phyloP scores from a whole-genome alignment of 179 eudicot genomes.

The Silene vulgaris region DNA sequence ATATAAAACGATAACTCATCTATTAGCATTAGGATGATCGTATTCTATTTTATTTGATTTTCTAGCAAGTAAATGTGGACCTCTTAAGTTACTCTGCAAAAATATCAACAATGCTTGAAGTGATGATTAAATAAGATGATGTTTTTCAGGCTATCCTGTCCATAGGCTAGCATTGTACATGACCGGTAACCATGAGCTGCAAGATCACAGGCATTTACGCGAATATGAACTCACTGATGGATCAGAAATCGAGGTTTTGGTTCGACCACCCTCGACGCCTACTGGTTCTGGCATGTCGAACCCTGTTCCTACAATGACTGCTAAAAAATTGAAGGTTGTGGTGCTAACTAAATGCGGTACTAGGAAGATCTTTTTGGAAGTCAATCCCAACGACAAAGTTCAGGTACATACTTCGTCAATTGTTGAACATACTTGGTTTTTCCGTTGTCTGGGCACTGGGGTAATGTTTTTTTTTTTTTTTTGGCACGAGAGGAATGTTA shows the following conservation, averaged over 20 bases:
- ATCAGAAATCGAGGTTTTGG: slow-evolving; percentile 43
- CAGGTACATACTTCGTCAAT: slow-evolving; percentile 22
- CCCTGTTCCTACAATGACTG: not conserved
- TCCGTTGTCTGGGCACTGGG: too few species aligned
- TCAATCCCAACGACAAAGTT: slow-evolving; percentile 45
- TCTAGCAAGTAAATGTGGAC: too few species aligned
- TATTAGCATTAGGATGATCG: too few species aligned
- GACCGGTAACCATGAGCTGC: slow-evolving; percentile 40
- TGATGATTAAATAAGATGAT: too few species aligned
- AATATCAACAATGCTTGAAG: too few species aligned
- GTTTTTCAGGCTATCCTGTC: slow-evolving; percentile 29
- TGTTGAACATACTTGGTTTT: too few species aligned
- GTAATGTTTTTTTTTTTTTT: too few species aligned
- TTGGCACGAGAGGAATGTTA: not conserved
- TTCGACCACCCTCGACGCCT: slow-evolving; percentile 25
- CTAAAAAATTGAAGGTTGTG: slow-evolving; percentile 38
- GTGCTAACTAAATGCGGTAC: slow-evolving; percentile 47
- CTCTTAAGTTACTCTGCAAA: too few species aligned
- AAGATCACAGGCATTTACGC: slow-evolving; percentile 32
- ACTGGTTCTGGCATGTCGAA: slow-evolving; percentile 19
- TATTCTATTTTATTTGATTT: too few species aligned
- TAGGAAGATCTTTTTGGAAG: slow-evolving; percentile 48
- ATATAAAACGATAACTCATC: too few species aligned
- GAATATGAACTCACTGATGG: slow-evolving; percentile 45
- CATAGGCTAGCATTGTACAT: slow-evolving; percentile 31